Evolutionary conservation across 1,139 yeast genomes (phyloP).

Genomic region (Zygoascus sp.): DNA sequence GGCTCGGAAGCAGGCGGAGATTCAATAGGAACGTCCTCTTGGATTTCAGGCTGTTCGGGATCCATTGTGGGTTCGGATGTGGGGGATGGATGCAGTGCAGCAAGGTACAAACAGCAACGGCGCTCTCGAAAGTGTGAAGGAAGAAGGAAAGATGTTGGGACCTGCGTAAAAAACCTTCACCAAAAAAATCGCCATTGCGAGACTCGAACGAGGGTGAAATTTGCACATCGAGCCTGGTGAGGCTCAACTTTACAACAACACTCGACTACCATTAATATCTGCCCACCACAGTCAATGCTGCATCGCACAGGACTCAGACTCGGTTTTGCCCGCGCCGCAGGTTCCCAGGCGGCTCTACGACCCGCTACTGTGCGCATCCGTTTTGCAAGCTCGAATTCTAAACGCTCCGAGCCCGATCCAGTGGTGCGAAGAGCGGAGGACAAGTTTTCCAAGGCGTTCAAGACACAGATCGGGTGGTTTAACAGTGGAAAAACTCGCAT

Average conservation of each 20-base stretch:
- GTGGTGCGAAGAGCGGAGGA: slow-evolving; percentile 9
- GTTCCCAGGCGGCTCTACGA: too few relatives aligned
- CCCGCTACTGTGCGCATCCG: background rate
- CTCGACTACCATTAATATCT: too few relatives aligned
- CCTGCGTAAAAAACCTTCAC: background rate
- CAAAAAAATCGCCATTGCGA: too few relatives aligned
- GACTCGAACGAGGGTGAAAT: slow-evolving; percentile 1
- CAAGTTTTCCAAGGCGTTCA: slow-evolving; percentile 5
- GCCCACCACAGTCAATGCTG: too few relatives aligned
- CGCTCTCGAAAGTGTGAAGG: background rate
- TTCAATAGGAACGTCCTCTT: background rate
- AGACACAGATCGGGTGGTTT: slow-evolving; percentile 6
- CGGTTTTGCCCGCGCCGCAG: too few relatives aligned
- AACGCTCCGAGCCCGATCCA: slow-evolving; percentile 10
- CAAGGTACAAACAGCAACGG: background rate
- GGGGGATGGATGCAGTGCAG: too few relatives aligned
- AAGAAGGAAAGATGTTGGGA: slow-evolving; percentile 3
- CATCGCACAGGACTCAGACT: too few relatives aligned
- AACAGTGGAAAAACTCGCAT: slow-evolving; percentile 3
- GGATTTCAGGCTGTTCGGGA: slow-evolving; percentile 3
- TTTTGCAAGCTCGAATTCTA: background rate
- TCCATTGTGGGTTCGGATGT: background rate
- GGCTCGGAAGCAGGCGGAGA: too few relatives aligned
- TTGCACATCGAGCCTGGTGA: too few relatives aligned
- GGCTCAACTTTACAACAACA: too few relatives aligned